phyloP scores from a whole-genome alignment of 495 filamentous ascomycete genomes.

The Xylaria cubensis region DNA sequence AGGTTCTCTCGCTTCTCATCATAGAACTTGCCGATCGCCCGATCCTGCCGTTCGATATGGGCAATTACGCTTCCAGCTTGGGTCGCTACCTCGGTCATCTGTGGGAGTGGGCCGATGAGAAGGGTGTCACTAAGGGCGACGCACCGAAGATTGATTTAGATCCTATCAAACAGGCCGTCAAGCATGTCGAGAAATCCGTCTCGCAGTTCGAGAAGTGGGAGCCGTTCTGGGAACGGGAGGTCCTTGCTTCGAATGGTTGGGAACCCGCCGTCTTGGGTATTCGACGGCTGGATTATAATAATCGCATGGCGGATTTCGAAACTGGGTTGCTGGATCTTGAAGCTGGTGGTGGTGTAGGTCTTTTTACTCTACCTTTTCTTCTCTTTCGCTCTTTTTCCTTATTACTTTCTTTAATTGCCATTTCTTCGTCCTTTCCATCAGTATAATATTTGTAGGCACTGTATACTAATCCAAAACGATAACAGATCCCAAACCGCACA shows the following conservation, averaged over 20 bases:
- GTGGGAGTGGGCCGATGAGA: constrained; percentile 64
- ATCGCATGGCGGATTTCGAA: constrained; percentile 79
- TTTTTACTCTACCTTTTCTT: not conserved
- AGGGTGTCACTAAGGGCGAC: constrained; percentile 53
- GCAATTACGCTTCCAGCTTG: constrained; percentile 64
- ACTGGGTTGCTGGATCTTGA: constrained; percentile 79
- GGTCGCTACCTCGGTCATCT: constrained; percentile 69
- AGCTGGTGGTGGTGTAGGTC: constrained; percentile 71
- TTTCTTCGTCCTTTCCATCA: not conserved
- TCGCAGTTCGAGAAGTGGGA: constrained; percentile 76
- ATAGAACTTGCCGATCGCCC: constrained; percentile 82
- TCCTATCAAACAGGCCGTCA: constrained; percentile 65
- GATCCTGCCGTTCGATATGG: constrained; percentile 82
- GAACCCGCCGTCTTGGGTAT: constrained; percentile 70
- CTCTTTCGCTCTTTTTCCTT: not conserved
- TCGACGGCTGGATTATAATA: constrained; percentile 71
- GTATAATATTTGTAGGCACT: not conserved
- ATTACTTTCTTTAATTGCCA: not conserved
- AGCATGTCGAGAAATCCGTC: constrained; percentile 64
- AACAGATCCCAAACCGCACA: constrained; percentile 80
- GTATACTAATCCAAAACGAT: constrained; percentile 8
- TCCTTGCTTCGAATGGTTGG: constrained; percentile 70
- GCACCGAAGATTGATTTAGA: constrained; percentile 58
- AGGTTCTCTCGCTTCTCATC: constrained; percentile 82
- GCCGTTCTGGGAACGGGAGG: constrained; percentile 68